Conservation (phyloP, 805 yeast species). For the Pichia membranifaciens region DNA sequence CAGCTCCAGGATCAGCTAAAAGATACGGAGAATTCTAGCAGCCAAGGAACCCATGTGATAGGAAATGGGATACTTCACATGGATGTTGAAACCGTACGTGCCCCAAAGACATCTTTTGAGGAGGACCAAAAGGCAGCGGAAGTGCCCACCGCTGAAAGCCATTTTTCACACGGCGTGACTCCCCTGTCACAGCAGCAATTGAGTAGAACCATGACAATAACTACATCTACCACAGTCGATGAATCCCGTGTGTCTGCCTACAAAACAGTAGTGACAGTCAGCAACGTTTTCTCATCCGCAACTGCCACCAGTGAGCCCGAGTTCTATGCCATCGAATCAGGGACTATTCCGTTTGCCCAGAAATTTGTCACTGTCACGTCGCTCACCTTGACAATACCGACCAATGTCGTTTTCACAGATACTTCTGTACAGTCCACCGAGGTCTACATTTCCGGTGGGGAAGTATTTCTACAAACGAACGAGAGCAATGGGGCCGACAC, state of each 20-base stretch:
- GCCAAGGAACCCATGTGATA: too few relatives aligned
- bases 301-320: not conserved
- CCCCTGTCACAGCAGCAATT: not conserved
- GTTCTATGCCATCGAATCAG: constrained; percentile 22
- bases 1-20: constrained; percentile 36
- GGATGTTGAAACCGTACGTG: too few relatives aligned
- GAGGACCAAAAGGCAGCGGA: too few relatives aligned
- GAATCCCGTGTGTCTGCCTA: not conserved
- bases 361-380: constrained; percentile 20
- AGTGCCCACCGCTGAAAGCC: not conserved
- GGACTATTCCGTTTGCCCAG: constrained; percentile 30
- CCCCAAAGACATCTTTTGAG: too few relatives aligned
- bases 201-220: not conserved
- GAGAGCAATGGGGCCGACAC: not conserved
- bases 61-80: too few relatives aligned
- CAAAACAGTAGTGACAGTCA: not conserved
- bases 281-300: not conserved
- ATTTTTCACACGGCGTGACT: not conserved
- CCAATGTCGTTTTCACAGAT: constrained; percentile 14
- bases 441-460: constrained; percentile 28
- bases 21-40: not conserved
- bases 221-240: not conserved
- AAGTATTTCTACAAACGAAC: constrained; percentile 21
- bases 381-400: constrained; percentile 26
- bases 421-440: constrained; percentile 13